Evolutionary conservation across 441 rosid species (phyloP), one percentile per base, ranked within the genome.

Genomic region (Adansonia gregorii): DNA sequence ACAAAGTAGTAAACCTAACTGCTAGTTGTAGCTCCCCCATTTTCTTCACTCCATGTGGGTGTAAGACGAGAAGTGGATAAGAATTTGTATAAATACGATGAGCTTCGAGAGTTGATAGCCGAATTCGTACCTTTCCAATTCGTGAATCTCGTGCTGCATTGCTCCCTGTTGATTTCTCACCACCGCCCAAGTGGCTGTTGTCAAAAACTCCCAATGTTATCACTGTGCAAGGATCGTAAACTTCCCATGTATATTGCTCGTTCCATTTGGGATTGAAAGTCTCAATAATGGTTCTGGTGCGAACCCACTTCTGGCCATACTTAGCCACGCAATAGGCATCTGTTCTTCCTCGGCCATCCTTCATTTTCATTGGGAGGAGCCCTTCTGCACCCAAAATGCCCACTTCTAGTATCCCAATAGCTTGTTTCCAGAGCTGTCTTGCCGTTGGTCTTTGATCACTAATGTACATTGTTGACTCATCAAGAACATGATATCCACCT

Each of bases 161-260:
- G 51, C 59, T 54, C 22, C 79, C 78, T 2, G 75, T 76, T 8
- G 85, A 77, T 66, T 76, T 81, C 66, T 75, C 81, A 49, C 68
- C 69, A n/a, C 87, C 83, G 6, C 88, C 88, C 76, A 88, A 79
- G 73, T 89, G 90, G 80, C 81, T 85, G 52, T 90, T 87, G 77
- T 87, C 90, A 0, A 89, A 89, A 71, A 90, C 82, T 35, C 91
- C 94, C 14, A 89, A 56, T 9, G 94, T 87, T 74, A 90, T 87
- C 76, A 89, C 90, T 9, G 94, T 89, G 86, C 91, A 90, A 48
- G 92, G 94, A 76, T 90, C 90, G 64, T 85, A 89, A 8, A 90
- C 92, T 79, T 90, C 92, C 94, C 94, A 90, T 0, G 90, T 87
- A 82, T 89, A 90, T 55, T 90, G 92, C 82, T 90, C 92, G 63